These are phyloP conservation scores for Rhodotorula sp. DNA, from an alignment of 1,284 basidiomycete species.

Conservation along the genomic window DNA sequence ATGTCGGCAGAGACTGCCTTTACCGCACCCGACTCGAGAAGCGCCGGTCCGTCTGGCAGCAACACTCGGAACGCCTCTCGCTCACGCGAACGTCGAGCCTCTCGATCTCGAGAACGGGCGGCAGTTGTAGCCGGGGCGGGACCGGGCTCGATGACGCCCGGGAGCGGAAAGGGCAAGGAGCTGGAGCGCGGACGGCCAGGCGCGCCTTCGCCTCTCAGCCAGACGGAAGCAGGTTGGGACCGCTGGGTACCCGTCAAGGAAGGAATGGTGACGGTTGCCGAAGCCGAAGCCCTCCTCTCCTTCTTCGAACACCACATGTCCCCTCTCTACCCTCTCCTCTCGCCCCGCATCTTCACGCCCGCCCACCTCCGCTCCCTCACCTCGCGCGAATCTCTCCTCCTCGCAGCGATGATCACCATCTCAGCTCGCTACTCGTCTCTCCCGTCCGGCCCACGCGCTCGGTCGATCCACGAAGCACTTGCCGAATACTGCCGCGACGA, in stretches of 20 bases:
- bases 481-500: conserved; percentile 31
- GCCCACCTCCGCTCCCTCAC: conserved; percentile 32
- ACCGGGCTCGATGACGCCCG: not conserved
- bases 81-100: not conserved
- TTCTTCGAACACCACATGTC: conserved; percentile 37
- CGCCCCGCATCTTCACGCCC: conserved; percentile 26
- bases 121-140: not conserved
- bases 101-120: not conserved
- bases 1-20: not conserved
- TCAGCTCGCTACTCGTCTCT: conserved; percentile 31
- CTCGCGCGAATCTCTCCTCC: conserved; percentile 35
- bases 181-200: not conserved
- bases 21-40: not conserved
- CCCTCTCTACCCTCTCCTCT: conserved; percentile 37
- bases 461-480: conserved; percentile 24
- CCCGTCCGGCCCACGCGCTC: conserved; percentile 22
- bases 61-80: not conserved
- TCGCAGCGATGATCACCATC: conserved; percentile 37
- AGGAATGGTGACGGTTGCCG: conserved; percentile 26
- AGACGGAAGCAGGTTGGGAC: conserved; percentile 20
- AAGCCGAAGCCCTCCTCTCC: conserved; percentile 32
- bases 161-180: not conserved
- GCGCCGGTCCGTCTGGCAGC: no score
- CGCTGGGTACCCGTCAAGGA: conserved; percentile 29
- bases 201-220: not conserved